phyloP scores from a whole-genome alignment of 1,284 basidiomycete genomes.

The Vanrija sp. region DNA sequence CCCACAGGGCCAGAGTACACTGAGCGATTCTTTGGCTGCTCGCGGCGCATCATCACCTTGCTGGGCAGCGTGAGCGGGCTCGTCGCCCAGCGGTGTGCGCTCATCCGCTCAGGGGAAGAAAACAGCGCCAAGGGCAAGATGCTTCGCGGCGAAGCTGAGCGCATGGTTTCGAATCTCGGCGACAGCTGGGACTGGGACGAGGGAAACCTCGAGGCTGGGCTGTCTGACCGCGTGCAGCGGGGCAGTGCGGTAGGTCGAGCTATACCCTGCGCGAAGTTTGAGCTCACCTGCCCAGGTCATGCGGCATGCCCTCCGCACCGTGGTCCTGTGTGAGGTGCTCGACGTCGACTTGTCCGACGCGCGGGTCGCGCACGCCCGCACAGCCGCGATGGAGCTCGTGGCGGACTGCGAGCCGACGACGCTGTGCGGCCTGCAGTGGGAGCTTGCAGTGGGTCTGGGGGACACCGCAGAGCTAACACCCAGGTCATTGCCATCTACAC shows the following conservation, averaged over 20 bases:
- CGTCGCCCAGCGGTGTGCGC: slow-evolving; percentile 7
- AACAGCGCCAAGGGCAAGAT: background rate
- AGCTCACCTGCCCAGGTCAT: slow-evolving; percentile 9
- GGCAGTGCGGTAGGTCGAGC: slow-evolving; percentile 14
- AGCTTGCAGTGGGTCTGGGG: background rate
- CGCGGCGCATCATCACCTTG: slow-evolving; percentile 13
- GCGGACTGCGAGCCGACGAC: slow-evolving; percentile 11
- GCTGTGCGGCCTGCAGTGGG: slow-evolving; percentile 15
- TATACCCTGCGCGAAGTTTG: slow-evolving; percentile 11
- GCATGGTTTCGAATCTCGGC: slow-evolving; percentile 4
- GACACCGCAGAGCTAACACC: too few relatives aligned
- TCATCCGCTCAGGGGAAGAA: background rate
- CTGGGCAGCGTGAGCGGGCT: slow-evolving; percentile 14
- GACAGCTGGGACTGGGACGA: slow-evolving; percentile 14
- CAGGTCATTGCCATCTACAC: slow-evolving; percentile 17
- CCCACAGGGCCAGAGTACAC: slow-evolving; percentile 15
- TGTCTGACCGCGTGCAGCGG: slow-evolving; percentile 14
- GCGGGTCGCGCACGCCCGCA: background rate
- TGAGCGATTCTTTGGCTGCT: slow-evolving; percentile 20
- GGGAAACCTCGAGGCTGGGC: slow-evolving; percentile 8
- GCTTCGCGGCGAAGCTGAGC: slow-evolving; percentile 9
- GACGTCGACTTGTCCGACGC: slow-evolving; percentile 10
- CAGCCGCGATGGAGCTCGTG: slow-evolving; percentile 15
- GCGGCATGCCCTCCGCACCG: slow-evolving; percentile 7
- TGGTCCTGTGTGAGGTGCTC: slow-evolving; percentile 21